These are phyloP conservation scores for Salinomyces thailandicus DNA, from an alignment of 2,329 filamentous ascomycete genomes.

Conservation along the genomic window DNA sequence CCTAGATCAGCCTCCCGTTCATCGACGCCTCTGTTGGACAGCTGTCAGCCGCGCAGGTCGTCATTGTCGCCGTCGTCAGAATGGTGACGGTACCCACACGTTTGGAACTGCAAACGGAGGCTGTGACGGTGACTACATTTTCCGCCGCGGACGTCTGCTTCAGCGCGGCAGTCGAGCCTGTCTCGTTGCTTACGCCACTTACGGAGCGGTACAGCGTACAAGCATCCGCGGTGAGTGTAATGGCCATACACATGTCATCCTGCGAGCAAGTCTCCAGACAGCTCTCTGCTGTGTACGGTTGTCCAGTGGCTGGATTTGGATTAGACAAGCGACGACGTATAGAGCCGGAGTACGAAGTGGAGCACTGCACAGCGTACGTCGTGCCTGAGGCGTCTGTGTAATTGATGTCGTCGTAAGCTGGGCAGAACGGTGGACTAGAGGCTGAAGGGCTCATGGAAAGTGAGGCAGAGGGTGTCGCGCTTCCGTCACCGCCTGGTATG, in stretches of 20 bases:
- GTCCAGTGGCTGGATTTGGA: not conserved
- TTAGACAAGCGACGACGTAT: conserved; percentile 1
- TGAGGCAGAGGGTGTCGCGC: too few species aligned
- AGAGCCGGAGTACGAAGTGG: conserved; percentile 7
- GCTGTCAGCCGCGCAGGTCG: conserved; percentile 8
- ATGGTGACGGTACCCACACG: conserved; percentile 8
- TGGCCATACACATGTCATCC: not conserved
- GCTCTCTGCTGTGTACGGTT: conserved; percentile 1
- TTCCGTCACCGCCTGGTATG: too few species aligned
- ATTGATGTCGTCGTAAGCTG: conserved; percentile 8
- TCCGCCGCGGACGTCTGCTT: conserved; percentile 3
- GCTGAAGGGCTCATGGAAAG: conserved; percentile 1
- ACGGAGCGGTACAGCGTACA: conserved; percentile 6
- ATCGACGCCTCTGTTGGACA: not conserved
- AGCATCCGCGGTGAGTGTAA: not conserved
- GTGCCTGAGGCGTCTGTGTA: conserved; percentile 9
- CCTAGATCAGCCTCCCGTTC: not conserved
- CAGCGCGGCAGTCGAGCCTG: conserved; percentile 4
- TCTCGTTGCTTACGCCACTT: conserved; percentile 2
- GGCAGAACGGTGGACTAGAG: conserved; percentile 6
- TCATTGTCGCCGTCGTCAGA: conserved; percentile 10
- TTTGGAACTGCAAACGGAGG: conserved; percentile 6
- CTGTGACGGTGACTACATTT: conserved; percentile 10
- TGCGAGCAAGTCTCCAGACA: not conserved
- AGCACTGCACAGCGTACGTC: conserved; percentile 9